A percentile compares a stretch with the other conserved stretches of the same genome.
Evolutionary conservation across 768 basidiomycete species (phyloP).

Genomic region (Collybia mongolica): DNA sequence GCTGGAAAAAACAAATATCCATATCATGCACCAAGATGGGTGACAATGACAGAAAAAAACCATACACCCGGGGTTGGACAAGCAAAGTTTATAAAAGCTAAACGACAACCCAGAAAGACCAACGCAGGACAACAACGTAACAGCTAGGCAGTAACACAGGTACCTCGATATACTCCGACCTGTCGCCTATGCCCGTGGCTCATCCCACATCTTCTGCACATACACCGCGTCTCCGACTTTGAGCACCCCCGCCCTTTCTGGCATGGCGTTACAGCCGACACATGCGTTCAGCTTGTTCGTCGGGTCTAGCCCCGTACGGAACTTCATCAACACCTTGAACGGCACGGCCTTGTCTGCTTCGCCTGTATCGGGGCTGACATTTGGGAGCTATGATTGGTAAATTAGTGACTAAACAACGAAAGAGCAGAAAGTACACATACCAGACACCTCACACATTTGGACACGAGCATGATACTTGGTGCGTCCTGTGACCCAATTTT

Average conservation of each 20-base stretch:
- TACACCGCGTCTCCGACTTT: slow-evolving; percentile 61
- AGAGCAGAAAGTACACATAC: slow-evolving; percentile 34
- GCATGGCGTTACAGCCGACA: slow-evolving; percentile 63
- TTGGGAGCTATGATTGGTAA: slow-evolving; percentile 54
- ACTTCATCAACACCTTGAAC: slow-evolving; percentile 73
- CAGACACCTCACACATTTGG: slow-evolving; percentile 69
- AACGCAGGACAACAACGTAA: too few species aligned
- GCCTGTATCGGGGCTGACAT: slow-evolving; percentile 65
- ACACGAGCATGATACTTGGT: slow-evolving; percentile 56
- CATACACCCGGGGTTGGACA: too few species aligned
- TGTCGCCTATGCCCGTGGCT: too few species aligned
- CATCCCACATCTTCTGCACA: slow-evolving; percentile 36
- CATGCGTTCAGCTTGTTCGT: slow-evolving; percentile 51
- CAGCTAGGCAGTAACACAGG: too few species aligned
- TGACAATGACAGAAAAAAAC: too few species aligned
- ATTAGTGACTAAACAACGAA: slow-evolving; percentile 1
- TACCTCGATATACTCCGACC: too few species aligned
- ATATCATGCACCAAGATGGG: too few species aligned
- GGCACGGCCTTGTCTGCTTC: slow-evolving; percentile 74
- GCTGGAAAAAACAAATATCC: too few species aligned
- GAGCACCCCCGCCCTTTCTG: slow-evolving; percentile 48
- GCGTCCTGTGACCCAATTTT: slow-evolving; percentile 40
- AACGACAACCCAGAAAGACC: too few species aligned
- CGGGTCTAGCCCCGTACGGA: slow-evolving; percentile 60
- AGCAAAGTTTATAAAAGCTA: too few species aligned